A percentile compares a stretch with the other conserved stretches of the same genome.
phyloP scores from a whole-genome alignment of 352 stramenopile species.

The Globisporangium okanoganense region DNA sequence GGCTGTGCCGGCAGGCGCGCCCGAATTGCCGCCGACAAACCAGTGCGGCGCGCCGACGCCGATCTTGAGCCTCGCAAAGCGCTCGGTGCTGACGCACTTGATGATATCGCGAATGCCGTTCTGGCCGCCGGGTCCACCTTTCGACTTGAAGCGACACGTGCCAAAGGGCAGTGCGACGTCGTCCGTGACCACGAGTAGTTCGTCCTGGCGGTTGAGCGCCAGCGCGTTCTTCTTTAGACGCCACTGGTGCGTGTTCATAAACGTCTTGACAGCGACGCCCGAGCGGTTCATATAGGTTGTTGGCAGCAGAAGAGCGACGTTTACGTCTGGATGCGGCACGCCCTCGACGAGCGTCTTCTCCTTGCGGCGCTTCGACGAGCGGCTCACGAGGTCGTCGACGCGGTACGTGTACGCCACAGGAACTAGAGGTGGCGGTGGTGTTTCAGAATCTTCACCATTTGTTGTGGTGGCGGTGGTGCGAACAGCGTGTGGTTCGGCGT shows the following conservation, averaged over 20 bases:
- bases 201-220: slow-evolving; percentile 74
- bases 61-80: slow-evolving; percentile 81
- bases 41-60: slow-evolving; percentile 74
- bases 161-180: slow-evolving; percentile 82
- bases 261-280: slow-evolving; percentile 64
- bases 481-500: slow-evolving; percentile 22
- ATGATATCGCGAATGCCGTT: slow-evolving; percentile 85
- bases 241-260: slow-evolving; percentile 80
- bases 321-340: slow-evolving; percentile 67
- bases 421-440: no score
- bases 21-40: slow-evolving; percentile 64
- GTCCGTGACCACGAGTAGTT: slow-evolving; percentile 80
- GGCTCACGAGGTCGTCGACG: slow-evolving; percentile 73
- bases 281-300: slow-evolving; percentile 88
- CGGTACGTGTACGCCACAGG: slow-evolving; percentile 26
- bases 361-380: slow-evolving; percentile 68
- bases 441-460: background rate
- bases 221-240: slow-evolving; percentile 83
- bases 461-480: background rate
- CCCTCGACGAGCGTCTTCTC: slow-evolving; percentile 70
- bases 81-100: slow-evolving; percentile 75
- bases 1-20: slow-evolving; percentile 65
- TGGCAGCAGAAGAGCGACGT: slow-evolving; percentile 71
- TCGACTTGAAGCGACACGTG: slow-evolving; percentile 76
- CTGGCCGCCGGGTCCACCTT: slow-evolving; percentile 72